phyloP scores from a whole-genome alignment of 1,284 basidiomycete species.

The Sphaerobolus stellatus region DNA sequence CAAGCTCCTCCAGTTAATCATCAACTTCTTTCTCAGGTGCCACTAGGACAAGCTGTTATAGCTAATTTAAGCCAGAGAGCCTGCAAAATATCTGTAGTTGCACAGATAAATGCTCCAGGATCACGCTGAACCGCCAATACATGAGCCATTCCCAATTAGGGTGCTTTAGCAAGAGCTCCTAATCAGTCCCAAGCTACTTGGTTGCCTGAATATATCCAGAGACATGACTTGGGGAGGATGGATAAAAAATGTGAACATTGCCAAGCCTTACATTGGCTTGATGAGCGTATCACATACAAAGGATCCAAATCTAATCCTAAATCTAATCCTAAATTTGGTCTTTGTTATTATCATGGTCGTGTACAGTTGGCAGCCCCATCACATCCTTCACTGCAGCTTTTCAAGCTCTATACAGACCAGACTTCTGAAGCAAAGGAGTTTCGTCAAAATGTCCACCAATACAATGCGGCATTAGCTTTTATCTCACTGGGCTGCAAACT shows the following conservation, averaged over 20 bases:
- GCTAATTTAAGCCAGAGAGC: no score
- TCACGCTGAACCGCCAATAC: no score
- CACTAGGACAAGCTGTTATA: no score
- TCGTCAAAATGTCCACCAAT: slow-evolving; percentile 31
- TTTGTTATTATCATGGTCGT: background rate
- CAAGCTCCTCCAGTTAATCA: no score
- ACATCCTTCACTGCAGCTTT: slow-evolving; percentile 21
- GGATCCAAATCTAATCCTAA: background rate
- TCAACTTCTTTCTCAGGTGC: no score
- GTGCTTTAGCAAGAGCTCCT: no score
- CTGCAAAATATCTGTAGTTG: no score
- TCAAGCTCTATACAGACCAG: slow-evolving; percentile 18
- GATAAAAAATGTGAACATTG: background rate
- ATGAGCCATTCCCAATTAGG: no score
- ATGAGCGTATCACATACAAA: background rate
- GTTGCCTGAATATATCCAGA: no score
- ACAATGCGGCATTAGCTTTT: slow-evolving; percentile 41
- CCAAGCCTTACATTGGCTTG: background rate
- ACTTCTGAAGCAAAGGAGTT: slow-evolving; percentile 20
- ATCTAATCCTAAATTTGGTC: background rate
- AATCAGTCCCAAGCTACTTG: no score
- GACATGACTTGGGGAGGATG: background rate
- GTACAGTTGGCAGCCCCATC: background rate
- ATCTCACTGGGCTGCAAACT: slow-evolving; percentile 37
- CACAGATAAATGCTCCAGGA: no score